Conservation (phyloP, 495 filamentous ascomycete genomes). For the Talaromyces liani region DNA sequence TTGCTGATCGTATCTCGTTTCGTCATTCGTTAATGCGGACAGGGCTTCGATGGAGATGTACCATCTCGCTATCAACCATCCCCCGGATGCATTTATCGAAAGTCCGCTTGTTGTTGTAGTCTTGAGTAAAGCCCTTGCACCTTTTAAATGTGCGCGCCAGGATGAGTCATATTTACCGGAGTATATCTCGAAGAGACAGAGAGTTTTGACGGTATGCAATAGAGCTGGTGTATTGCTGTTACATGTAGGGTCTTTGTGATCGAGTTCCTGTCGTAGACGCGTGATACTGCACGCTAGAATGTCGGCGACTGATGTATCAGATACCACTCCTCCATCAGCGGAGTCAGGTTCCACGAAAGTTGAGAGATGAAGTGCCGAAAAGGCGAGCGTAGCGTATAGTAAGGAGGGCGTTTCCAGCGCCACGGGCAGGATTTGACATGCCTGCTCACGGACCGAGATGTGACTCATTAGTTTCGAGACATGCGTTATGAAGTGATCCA, state of each 20-base stretch:
- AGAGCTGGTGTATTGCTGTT: conserved; percentile 8
- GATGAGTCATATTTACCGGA: conserved; percentile 13
- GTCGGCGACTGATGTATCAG: conserved; percentile 5
- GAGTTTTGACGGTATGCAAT: conserved; percentile 13
- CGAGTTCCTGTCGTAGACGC: conserved; percentile 10
- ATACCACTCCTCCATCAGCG: neutral
- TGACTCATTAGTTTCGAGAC: conserved; percentile 12
- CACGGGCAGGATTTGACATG: conserved; percentile 14
- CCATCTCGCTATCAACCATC: conserved; percentile 15
- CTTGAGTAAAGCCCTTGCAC: conserved; percentile 12
- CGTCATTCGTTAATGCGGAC: conserved; percentile 12
- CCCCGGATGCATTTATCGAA: conserved; percentile 2
- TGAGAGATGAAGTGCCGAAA: conserved; percentile 14
- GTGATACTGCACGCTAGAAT: conserved; percentile 10
- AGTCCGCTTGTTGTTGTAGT: neutral
- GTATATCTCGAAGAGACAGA: conserved; percentile 15
- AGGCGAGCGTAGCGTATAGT: conserved; percentile 13
- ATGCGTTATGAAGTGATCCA: conserved; percentile 14
- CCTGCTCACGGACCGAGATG: conserved; percentile 10
- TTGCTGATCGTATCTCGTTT: neutral
- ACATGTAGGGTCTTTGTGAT: neutral
- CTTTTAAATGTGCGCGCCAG: conserved; percentile 14
- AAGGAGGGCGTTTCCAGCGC: conserved; percentile 11
- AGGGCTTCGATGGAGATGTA: conserved; percentile 13
- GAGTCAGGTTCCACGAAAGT: neutral